These are phyloP conservation scores for Suillus subluteus DNA, from an alignment of 768 basidiomycete genomes.

Conservation along the genomic window DNA sequence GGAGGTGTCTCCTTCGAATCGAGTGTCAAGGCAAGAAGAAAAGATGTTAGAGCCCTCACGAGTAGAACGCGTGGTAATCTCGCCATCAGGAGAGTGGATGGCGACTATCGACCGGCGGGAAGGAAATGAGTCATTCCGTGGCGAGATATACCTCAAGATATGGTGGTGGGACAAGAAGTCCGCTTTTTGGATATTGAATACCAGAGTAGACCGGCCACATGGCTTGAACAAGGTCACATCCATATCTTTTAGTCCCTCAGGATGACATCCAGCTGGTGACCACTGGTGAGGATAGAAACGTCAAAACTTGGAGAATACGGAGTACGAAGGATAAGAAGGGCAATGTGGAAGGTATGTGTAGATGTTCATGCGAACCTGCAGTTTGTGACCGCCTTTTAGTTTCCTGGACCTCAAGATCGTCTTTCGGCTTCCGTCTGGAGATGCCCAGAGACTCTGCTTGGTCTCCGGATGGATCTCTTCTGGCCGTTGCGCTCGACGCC, in stretches of 20 bases:
- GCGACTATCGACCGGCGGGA: slow-evolving; percentile 83
- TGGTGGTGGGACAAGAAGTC: slow-evolving; percentile 82
- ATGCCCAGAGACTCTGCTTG: slow-evolving; percentile 70
- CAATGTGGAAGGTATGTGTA: slow-evolving; percentile 52
- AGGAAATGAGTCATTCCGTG: slow-evolving; percentile 64
- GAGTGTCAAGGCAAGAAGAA: slow-evolving; percentile 81
- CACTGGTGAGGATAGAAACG: slow-evolving; percentile 70
- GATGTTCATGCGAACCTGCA: neutral
- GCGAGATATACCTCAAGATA: slow-evolving; percentile 82
- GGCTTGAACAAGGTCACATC: slow-evolving; percentile 63
- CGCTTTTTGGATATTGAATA: slow-evolving; percentile 76
- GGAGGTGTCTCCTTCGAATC: slow-evolving; percentile 92
- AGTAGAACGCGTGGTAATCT: slow-evolving; percentile 72
- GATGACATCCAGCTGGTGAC: slow-evolving; percentile 61
- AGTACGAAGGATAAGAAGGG: slow-evolving; percentile 48
- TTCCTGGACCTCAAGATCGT: slow-evolving; percentile 82
- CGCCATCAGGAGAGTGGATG: slow-evolving; percentile 83
- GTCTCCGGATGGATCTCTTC: slow-evolving; percentile 85
- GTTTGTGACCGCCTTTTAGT: slow-evolving; percentile 21
- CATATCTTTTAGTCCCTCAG: slow-evolving; percentile 68
- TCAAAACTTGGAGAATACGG: slow-evolving; percentile 82
- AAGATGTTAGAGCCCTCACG: slow-evolving; percentile 73
- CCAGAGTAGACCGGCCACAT: slow-evolving; percentile 89
- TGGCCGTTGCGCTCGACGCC: slow-evolving; percentile 71
- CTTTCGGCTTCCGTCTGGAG: slow-evolving; percentile 69